Conservation (phyloP, 805 yeast species). For the Blastobotrys americana region DNA sequence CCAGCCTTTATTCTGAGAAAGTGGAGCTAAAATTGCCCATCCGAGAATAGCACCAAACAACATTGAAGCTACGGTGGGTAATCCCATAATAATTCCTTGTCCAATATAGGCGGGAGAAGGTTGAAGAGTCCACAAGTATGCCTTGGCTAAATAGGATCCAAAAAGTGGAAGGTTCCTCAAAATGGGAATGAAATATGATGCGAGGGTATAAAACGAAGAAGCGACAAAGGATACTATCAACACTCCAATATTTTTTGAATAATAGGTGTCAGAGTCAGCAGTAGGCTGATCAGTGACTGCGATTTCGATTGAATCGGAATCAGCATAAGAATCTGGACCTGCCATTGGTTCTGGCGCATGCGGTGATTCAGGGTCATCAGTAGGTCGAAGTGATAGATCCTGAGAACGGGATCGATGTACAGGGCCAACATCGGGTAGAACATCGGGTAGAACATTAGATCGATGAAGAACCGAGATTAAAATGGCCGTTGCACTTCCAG, state of each 20-base stretch:
- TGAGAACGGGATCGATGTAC: neutral
- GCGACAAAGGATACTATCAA: constrained; percentile 53
- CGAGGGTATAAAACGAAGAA: constrained; percentile 66
- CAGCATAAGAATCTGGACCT: neutral
- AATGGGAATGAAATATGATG: constrained; percentile 66
- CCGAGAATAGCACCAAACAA: constrained; percentile 82
- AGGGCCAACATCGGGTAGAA: constrained; percentile 23
- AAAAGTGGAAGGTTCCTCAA: constrained; percentile 66
- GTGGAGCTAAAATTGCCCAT: constrained; percentile 87
- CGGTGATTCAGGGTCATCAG: constrained; percentile 2
- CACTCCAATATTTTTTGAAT: constrained; percentile 49
- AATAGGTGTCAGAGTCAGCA: constrained; percentile 18
- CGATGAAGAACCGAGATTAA: constrained; percentile 74
- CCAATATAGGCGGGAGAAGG: constrained; percentile 98
- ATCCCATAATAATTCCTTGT: constrained; percentile 96
- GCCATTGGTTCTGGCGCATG: neutral
- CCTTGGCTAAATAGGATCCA: constrained; percentile 53
- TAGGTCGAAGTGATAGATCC: neutral
- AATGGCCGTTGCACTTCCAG: constrained; percentile 95
- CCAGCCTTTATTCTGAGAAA: constrained; percentile 67
- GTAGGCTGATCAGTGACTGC: constrained; percentile 7
- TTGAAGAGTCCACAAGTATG: constrained; percentile 79
- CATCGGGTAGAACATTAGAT: constrained; percentile 38
- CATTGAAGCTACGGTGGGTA: constrained; percentile 87
- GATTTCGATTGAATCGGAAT: constrained; percentile 6